Base-by-base conservation (phyloP, 257 asterid genomes). In the Nyctanthes arbortristis region DNA sequence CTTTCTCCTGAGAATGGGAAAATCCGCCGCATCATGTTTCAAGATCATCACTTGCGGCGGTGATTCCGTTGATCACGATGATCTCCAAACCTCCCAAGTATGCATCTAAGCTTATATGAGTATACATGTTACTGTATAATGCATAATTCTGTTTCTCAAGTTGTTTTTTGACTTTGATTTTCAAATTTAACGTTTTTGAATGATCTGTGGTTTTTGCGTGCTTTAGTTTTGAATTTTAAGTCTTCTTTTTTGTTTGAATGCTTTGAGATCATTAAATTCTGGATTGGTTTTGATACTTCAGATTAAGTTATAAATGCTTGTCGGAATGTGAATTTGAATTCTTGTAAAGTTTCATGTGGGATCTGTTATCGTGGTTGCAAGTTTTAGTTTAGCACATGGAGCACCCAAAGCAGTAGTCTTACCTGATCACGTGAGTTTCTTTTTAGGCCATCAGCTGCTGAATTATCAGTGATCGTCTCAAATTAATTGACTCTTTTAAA, bases 1-100 rank as follows among this genome's bases (percentile, higher is more conserved):
- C n/a, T n/a, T n/a, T n/a, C n/a, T n/a, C n/a, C n/a, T n/a, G n/a
- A n/a, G 11, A 31, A 91, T 91, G 97, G 97, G 83, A 22, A 89
- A 84, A 85, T 82, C 97, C 14, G 65, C 85, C 34, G n/a, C n/a
- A n/a, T n/a, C n/a, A n/a, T n/a, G n/a, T n/a, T n/a, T n/a, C n/a
- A n/a, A n/a, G n/a, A n/a, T 90, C 83, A 81, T 92, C 68, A 28
- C 88, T 73, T 92, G 96, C 60, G 96, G 80, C 62, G 70, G 84
- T 75, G 84, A 82, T 65, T 82, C 92, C 11, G 85, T 84, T 65
- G 95, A 80, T 33, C 84, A 74, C 22, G 90, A 82, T 70, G 92
- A 86, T 77, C 75, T 85, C 64, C 84, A 85, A 69, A 67, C 77
- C 64, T 74, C 87, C 61, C 79, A 85, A 70, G 95, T 88, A 77